Percentiles rank a stretch among this genome's conserved stretches.
phyloP scores from a whole-genome alignment of 108 stramenopile genomes.

The Nitzschia sp. region DNA sequence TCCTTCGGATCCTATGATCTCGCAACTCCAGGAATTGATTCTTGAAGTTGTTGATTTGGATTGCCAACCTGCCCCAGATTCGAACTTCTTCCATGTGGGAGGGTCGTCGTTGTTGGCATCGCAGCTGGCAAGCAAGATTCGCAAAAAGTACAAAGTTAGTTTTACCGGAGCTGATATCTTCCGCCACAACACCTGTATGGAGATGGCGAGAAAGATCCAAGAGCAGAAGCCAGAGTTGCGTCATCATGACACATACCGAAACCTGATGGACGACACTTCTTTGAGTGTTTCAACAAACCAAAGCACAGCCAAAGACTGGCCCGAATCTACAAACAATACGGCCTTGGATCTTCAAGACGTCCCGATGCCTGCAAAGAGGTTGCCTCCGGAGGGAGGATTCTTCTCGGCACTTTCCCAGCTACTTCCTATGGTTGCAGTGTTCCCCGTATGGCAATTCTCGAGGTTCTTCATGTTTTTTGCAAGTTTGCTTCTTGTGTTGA shows the following conservation, averaged over 20 bases:
- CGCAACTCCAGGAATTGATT: constrained; percentile 44
- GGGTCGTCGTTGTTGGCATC: constrained; percentile 58
- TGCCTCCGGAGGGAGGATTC: constrained; percentile 16
- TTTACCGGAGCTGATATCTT: constrained; percentile 60
- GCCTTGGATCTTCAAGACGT: constrained; percentile 29
- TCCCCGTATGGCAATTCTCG: constrained; percentile 49
- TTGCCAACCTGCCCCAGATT: constrained; percentile 46
- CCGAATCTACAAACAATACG: neutral
- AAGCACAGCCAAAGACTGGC: neutral
- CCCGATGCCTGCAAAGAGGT: constrained; percentile 24
- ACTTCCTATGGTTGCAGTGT: constrained; percentile 39
- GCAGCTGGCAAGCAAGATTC: constrained; percentile 51
- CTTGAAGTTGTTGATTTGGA: constrained; percentile 53
- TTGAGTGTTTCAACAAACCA: constrained; percentile 8
- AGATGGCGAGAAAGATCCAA: constrained; percentile 43
- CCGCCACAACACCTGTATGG: constrained; percentile 41
- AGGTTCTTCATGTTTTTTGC: constrained; percentile 55
- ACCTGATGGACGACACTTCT: constrained; percentile 13
- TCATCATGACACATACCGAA: neutral
- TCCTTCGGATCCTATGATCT: constrained; percentile 40
- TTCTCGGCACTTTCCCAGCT: constrained; percentile 37
- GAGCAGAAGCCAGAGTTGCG: constrained; percentile 15
- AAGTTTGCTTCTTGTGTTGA: constrained; percentile 31
- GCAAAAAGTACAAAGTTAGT: constrained; percentile 37
- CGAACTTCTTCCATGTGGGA: constrained; percentile 62